Conservation (phyloP, 495 filamentous ascomycete genomes). For the Durotheca rogersii region DNA sequence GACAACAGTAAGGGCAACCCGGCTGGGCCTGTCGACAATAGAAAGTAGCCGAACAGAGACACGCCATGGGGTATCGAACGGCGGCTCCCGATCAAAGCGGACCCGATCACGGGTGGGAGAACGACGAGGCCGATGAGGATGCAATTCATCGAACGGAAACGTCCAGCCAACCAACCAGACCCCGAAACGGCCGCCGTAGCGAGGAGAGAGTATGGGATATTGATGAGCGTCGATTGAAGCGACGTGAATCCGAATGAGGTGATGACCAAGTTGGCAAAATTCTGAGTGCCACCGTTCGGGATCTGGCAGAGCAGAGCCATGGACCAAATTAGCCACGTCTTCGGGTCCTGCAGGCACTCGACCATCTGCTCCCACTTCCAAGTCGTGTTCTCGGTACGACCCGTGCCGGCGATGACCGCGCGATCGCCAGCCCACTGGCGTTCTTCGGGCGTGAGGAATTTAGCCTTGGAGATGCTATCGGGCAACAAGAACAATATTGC, state of each 20-base stretch:
- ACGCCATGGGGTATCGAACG: constrained; percentile 29
- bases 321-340: constrained; percentile 45
- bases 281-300: constrained; percentile 47
- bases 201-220: constrained; percentile 42
- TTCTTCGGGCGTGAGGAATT: constrained; percentile 35
- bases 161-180: constrained; percentile 43
- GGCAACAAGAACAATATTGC: constrained; percentile 37
- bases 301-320: constrained; percentile 45
- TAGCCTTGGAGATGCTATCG: constrained; percentile 32
- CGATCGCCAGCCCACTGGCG: constrained; percentile 37
- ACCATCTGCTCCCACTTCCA: constrained; percentile 41
- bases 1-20: constrained; percentile 38
- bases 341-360: constrained; percentile 45
- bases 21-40: constrained; percentile 36
- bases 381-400: constrained; percentile 34
- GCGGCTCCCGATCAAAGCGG: constrained; percentile 40
- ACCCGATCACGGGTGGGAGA: constrained; percentile 42
- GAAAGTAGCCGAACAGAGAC: constrained; percentile 38
- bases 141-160: constrained; percentile 42
- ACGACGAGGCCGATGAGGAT: constrained; percentile 41
- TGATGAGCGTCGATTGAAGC: constrained; percentile 41
- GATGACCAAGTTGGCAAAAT: constrained; percentile 46
- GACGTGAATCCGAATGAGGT: constrained; percentile 44
- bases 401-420: constrained; percentile 39
- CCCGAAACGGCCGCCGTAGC: constrained; percentile 34